Evolutionary conservation across 192 early-diverging fungal species (phyloP).

Genomic region (Backusella sp.): DNA sequence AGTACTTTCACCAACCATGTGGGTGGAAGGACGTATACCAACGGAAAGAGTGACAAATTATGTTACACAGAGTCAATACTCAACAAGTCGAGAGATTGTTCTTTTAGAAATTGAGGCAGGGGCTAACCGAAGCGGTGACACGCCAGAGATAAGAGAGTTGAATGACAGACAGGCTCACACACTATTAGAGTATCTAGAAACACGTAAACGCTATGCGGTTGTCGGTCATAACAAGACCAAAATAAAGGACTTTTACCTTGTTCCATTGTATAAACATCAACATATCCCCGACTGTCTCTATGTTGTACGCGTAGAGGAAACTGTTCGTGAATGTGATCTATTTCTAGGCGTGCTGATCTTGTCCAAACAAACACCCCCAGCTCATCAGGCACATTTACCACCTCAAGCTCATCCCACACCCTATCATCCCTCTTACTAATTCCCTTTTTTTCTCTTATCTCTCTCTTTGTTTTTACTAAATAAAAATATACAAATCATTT

Average conservation of each 20-base stretch:
- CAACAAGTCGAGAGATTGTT: constrained; percentile 57
- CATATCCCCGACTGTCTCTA: constrained; percentile 56
- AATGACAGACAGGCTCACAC: constrained; percentile 42
- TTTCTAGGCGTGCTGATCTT: constrained; percentile 59
- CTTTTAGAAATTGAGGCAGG: constrained; percentile 54
- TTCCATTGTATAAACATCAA: constrained; percentile 56
- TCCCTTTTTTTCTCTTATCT: not conserved
- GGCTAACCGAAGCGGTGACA: not conserved
- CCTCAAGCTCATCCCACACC: not conserved
- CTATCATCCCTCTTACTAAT: constrained; percentile 10
- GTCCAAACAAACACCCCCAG: not conserved
- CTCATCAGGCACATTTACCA: not conserved
- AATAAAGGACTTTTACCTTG: constrained; percentile 77
- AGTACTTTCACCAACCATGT: constrained; percentile 53
- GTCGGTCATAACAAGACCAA: constrained; percentile 60
- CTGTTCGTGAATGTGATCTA: constrained; percentile 38
- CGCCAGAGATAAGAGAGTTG: constrained; percentile 5
- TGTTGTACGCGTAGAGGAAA: constrained; percentile 45
- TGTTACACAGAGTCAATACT: constrained; percentile 49
- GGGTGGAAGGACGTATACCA: constrained; percentile 67
- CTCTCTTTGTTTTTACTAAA: not conserved
- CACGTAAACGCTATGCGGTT: constrained; percentile 61
- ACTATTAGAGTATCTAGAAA: constrained; percentile 64
- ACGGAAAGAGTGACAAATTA: constrained; percentile 51
- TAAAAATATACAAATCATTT: not conserved